These are phyloP conservation scores for Capsicum chinense DNA, from an alignment of 257 asterid genomes.

Conservation along the genomic window DNA sequence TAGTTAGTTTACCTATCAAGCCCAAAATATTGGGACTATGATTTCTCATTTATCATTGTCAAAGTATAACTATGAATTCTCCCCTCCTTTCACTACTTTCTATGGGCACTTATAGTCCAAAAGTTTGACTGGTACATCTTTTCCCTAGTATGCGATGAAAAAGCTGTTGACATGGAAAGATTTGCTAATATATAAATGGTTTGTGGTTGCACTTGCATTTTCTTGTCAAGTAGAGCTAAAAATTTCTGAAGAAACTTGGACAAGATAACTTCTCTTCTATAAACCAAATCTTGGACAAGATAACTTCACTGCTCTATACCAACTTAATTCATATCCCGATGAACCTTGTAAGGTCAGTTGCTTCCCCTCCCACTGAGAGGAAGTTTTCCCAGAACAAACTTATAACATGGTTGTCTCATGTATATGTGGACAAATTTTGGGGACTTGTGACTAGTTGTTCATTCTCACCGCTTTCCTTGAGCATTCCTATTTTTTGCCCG, in stretches of 20 bases:
- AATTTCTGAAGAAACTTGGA: background rate
- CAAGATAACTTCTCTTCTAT: background rate
- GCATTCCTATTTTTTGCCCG: background rate
- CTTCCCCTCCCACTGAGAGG: background rate
- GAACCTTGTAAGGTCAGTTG: conserved; percentile 14
- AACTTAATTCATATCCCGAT: conserved; percentile 1
- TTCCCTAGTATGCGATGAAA: background rate
- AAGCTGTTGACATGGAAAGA: background rate
- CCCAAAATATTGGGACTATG: background rate
- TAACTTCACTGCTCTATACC: background rate
- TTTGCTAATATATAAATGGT: background rate
- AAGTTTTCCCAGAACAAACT: background rate
- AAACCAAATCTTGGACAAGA: background rate
- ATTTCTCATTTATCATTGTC: background rate
- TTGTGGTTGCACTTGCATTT: background rate
- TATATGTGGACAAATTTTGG: background rate
- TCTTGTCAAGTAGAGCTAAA: background rate
- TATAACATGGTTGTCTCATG: background rate
- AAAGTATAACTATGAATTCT: background rate
- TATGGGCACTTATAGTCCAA: background rate
- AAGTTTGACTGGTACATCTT: background rate
- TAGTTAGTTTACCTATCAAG: background rate
- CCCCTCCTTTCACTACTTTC: background rate
- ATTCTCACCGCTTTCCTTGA: conserved; percentile 11
- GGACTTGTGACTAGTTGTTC: conserved; percentile 3